phyloP scores from a whole-genome alignment of 208 protist species.

The Leishmania mexicana region DNA sequence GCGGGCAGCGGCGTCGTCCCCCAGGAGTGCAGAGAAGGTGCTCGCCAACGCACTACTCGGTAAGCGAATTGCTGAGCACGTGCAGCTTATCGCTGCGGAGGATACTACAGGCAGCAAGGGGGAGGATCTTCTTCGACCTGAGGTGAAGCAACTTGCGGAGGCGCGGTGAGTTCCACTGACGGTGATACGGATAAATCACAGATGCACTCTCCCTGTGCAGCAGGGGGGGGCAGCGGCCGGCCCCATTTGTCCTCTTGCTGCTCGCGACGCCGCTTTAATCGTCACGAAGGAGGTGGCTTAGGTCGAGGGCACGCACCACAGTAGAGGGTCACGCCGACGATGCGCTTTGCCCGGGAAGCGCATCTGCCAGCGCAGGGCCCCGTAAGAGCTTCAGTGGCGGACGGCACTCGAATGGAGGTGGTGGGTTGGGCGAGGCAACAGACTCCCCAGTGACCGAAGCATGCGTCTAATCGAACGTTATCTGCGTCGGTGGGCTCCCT shows the following conservation, averaged over 20 bases:
- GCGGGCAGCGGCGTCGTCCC: neutral
- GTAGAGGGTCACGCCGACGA: neutral
- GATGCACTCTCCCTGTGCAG: neutral
- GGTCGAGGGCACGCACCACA: neutral
- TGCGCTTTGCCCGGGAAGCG: neutral
- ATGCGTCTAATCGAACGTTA: neutral
- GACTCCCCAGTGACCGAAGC: neutral
- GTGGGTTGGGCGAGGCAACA: neutral
- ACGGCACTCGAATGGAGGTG: neutral
- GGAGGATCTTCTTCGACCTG: neutral
- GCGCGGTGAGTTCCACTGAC: neutral
- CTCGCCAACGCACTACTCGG: neutral
- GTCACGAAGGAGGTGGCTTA: neutral
- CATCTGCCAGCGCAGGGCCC: neutral
- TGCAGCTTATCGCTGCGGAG: neutral
- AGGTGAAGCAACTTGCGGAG: neutral
- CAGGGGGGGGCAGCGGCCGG: neutral
- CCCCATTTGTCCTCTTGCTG: neutral
- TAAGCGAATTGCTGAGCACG: too few relatives aligned
- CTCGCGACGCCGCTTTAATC: too few relatives aligned
- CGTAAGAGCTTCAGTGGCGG: neutral
- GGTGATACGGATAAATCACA: neutral
- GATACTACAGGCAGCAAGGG: neutral
- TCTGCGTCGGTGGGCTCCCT: neutral
- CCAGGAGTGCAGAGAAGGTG: slow-evolving; percentile 7